These are phyloP conservation scores for Aquilaria yunnanensis DNA, from an alignment of 345 rosid genomes.

Conservation along the genomic window DNA sequence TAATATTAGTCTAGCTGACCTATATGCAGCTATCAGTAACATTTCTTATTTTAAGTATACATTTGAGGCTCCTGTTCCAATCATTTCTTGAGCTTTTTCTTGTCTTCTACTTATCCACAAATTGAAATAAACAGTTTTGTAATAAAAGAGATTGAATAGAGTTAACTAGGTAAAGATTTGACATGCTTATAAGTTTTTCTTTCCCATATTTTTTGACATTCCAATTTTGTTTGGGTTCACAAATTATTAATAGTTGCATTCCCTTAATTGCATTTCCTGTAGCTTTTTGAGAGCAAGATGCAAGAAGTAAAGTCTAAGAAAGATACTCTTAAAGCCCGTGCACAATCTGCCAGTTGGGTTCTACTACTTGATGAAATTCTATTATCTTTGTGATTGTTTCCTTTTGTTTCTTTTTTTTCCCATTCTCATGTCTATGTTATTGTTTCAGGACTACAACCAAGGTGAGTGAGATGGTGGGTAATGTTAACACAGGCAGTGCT, in stretches of 20 bases:
- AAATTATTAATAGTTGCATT: slow-evolving; percentile 15
- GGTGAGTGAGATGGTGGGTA: slow-evolving; percentile 77
- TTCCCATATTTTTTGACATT: background rate
- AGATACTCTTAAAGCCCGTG: slow-evolving; percentile 94
- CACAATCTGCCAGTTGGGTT: slow-evolving; percentile 70
- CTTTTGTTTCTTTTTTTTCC: too few species aligned
- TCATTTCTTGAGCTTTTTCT: too few species aligned
- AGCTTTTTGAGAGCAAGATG: slow-evolving; percentile 98
- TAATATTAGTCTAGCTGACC: too few species aligned
- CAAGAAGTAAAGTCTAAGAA: slow-evolving; percentile 97
- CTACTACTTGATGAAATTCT: slow-evolving; percentile 3
- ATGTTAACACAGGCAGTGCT: slow-evolving; percentile 70
- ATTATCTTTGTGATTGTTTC: background rate
- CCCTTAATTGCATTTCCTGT: slow-evolving; percentile 21
- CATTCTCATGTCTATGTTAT: slow-evolving; percentile 6
- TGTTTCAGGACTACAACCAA: slow-evolving; percentile 61
- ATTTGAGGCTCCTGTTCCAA: too few species aligned
- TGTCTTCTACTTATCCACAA: too few species aligned
- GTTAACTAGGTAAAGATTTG: too few species aligned
- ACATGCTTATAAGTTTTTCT: background rate
- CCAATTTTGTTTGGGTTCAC: slow-evolving; percentile 10
- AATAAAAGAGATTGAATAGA: too few species aligned
- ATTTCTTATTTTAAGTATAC: too few species aligned
- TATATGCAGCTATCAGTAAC: too few species aligned
- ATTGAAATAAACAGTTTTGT: background rate